These are phyloP conservation scores for Melanogaster broomeanus DNA, from an alignment of 768 basidiomycete genomes.

Conservation along the genomic window DNA sequence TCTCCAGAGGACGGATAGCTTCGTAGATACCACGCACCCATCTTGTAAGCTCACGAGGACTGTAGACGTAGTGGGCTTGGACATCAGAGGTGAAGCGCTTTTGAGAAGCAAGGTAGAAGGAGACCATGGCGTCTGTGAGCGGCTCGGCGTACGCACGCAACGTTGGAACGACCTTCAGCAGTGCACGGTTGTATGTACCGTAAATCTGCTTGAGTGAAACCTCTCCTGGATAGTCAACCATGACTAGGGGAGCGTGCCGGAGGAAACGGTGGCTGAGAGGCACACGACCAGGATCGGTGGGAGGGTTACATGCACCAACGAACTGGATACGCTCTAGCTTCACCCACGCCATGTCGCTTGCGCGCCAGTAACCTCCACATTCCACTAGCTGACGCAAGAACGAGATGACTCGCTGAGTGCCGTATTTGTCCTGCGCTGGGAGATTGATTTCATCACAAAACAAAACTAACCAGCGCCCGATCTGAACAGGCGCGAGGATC, in stretches of 20 bases:
- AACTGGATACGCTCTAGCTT: constrained; percentile 98
- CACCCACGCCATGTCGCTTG: constrained; percentile 95
- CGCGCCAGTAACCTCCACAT: constrained; percentile 91
- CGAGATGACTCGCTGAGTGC: constrained; percentile 97
- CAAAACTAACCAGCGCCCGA: constrained; percentile 98
- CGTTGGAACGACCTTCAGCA: constrained; percentile 94
- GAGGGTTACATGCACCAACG: constrained; percentile 98
- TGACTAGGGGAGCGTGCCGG: constrained; percentile 93
- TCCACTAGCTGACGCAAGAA: constrained; percentile 98
- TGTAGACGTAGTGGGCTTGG: constrained; percentile 99
- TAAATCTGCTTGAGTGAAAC: constrained; percentile 97
- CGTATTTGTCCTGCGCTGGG: constrained; percentile 96
- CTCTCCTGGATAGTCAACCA: constrained; percentile 99
- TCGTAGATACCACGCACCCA: constrained; percentile 99
- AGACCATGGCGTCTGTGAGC: constrained; percentile 96
- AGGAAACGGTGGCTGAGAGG: constrained; percentile 97
- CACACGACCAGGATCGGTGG: constrained; percentile 99
- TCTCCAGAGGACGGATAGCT: constrained; percentile 91
- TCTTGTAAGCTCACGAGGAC: constrained; percentile 96
- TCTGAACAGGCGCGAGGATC: constrained; percentile 88
- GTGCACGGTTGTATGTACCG: constrained; percentile 94
- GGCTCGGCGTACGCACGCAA: constrained; percentile 91
- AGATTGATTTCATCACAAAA: constrained; percentile 99
- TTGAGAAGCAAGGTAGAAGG: constrained; percentile 93
- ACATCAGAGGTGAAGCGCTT: constrained; percentile 92